Percentiles rank a stretch among this genome's conserved stretches.
Conservation (phyloP, 148 eudicot species). For the Cornus kousa region DNA sequence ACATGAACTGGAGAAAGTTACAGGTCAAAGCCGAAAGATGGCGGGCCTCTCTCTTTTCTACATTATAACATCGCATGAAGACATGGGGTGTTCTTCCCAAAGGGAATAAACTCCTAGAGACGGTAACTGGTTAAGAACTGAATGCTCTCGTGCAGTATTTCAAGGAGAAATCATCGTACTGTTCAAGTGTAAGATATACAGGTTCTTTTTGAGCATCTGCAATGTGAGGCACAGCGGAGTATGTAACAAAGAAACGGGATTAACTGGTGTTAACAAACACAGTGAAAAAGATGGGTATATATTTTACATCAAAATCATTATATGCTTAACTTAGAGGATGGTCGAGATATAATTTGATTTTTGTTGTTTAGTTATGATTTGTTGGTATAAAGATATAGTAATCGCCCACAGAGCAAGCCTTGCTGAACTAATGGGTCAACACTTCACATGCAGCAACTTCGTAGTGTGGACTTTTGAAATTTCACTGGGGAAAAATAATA, state of each 20-base stretch:
- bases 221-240: not conserved
- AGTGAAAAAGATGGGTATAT: constrained; percentile 4
- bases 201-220: constrained; percentile 41
- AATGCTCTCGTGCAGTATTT: constrained; percentile 27
- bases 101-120: constrained; percentile 13
- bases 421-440: not conserved
- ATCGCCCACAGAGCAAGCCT: not conserved
- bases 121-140: not conserved
- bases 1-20: constrained; percentile 7
- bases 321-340: not conserved
- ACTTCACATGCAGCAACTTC: not conserved
- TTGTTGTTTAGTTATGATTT: not conserved
- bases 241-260: not conserved
- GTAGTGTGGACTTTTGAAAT: not conserved
- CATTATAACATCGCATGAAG: constrained; percentile 8
- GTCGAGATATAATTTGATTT: not conserved
- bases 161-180: constrained; percentile 23
- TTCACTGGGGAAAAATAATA: too few relatives aligned
- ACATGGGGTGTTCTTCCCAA: constrained; percentile 11
- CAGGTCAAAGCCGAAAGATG: constrained; percentile 42
- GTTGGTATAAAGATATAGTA: not conserved
- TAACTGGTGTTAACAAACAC: not conserved
- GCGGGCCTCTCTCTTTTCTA: constrained; percentile 27
- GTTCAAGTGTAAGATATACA: constrained; percentile 22
- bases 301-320: not conserved